Percentiles rank a stretch among this genome's conserved stretches.
These are phyloP conservation scores for Cymodocea nodosa DNA, from an alignment of 116 monocot genomes.

Conservation along the genomic window DNA sequence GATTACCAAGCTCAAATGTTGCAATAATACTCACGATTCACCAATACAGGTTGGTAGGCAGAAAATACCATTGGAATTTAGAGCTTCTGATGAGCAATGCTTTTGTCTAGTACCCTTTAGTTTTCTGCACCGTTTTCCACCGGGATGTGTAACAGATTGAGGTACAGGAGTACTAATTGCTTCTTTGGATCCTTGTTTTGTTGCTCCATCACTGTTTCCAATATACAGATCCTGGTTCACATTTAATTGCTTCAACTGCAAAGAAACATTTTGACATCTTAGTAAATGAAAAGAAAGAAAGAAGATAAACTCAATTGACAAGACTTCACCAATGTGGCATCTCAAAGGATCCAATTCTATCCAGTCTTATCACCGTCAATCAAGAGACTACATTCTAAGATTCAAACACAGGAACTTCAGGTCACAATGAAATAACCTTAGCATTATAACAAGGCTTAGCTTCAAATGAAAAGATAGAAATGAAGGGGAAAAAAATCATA, in stretches of 20 bases:
- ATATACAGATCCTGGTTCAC: slow-evolving; percentile 13
- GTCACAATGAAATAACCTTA: too few relatives aligned
- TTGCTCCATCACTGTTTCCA: slow-evolving; percentile 12
- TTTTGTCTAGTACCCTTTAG: slow-evolving; percentile 41
- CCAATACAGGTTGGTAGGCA: neutral
- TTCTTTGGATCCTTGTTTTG: slow-evolving; percentile 26
- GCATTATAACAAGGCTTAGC: too few relatives aligned
- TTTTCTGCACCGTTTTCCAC: slow-evolving; percentile 31
- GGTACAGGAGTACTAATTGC: slow-evolving; percentile 11
- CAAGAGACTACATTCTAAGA: too few relatives aligned
- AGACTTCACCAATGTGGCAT: too few relatives aligned
- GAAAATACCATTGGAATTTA: slow-evolving; percentile 37
- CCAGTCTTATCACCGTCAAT: too few relatives aligned
- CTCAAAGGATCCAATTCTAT: too few relatives aligned
- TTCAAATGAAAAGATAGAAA: too few relatives aligned
- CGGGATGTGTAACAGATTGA: slow-evolving; percentile 12
- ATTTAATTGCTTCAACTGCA: slow-evolving; percentile 31
- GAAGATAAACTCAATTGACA: too few relatives aligned
- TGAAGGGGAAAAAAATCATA: neutral
- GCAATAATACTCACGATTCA: neutral
- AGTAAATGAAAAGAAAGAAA: neutral
- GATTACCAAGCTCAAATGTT: neutral
- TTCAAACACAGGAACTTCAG: too few relatives aligned
- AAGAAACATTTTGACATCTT: slow-evolving; percentile 3
- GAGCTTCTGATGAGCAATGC: slow-evolving; percentile 9